Evolutionary conservation across 2,329 filamentous ascomycete species (phyloP).

Genomic region (Basipetospora chlamydospora): DNA sequence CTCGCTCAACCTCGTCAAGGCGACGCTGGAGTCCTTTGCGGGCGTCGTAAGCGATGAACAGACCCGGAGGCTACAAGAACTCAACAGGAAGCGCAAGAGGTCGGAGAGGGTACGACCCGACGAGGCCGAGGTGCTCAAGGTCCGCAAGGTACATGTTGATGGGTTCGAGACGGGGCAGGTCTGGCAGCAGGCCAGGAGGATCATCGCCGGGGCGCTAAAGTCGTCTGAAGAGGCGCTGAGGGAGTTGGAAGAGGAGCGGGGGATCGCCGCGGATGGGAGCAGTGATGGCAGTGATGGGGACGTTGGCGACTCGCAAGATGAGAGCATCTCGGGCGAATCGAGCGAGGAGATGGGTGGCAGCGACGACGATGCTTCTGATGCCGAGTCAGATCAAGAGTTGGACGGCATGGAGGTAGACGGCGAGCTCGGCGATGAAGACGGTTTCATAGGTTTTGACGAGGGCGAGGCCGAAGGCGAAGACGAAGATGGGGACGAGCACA

Average conservation of each 20-base stretch:
- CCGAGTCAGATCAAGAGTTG: conserved; percentile 20
- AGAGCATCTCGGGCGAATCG: conserved; percentile 8
- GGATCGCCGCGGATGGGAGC: conserved; percentile 18
- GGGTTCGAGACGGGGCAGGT: conserved; percentile 82
- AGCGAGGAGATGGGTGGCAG: conserved; percentile 10
- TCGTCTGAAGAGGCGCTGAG: conserved; percentile 32
- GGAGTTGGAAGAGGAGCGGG: conserved; percentile 36
- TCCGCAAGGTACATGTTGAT: conserved; percentile 71
- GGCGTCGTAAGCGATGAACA: conserved; percentile 60
- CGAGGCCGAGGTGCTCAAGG: conserved; percentile 44
- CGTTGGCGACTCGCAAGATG: conserved; percentile 21
- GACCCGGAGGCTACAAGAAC: conserved; percentile 48
- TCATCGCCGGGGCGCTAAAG: conserved; percentile 46
- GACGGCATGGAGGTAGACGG: conserved; percentile 14
- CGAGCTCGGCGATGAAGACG: conserved; percentile 14
- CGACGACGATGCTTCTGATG: conserved; percentile 18
- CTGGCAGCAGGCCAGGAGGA: conserved; percentile 82
- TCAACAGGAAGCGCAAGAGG: conserved; percentile 65
- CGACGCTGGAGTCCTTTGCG: conserved; percentile 66
- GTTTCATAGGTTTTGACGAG: conserved; percentile 14
- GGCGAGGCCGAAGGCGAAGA: conserved; percentile 12
- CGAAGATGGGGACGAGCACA: conserved; percentile 20
- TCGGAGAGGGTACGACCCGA: conserved; percentile 18
- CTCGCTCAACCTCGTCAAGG: conserved; percentile 63
- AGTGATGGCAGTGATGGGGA: conserved; percentile 16